Percentiles rank a stretch among this genome's conserved stretches.
These are phyloP conservation scores for Wickerhamiella spandovensis DNA, from an alignment of 805 yeast genomes.

Conservation along the genomic window DNA sequence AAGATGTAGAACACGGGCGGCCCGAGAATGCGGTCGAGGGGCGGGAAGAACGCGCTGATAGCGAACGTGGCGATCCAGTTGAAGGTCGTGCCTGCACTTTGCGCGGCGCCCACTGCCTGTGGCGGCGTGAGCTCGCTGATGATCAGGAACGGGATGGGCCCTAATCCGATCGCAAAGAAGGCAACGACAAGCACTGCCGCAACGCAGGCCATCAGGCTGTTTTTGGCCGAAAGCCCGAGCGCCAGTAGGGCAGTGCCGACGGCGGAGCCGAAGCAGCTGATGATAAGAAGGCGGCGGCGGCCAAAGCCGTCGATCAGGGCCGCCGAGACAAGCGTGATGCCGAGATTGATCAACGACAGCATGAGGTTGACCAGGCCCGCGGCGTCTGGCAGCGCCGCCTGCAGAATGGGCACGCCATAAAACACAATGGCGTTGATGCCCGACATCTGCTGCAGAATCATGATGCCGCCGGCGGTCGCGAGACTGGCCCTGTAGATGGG, in stretches of 20 bases:
- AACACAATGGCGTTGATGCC: slow-evolving; percentile 89
- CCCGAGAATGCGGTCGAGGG: slow-evolving; percentile 49
- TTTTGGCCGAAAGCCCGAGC: slow-evolving; percentile 41
- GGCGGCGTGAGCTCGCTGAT: slow-evolving; percentile 80
- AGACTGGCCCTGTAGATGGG: slow-evolving; percentile 44
- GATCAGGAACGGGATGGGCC: slow-evolving; percentile 87
- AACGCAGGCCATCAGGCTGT: slow-evolving; percentile 38
- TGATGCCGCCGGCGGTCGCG: slow-evolving; percentile 52
- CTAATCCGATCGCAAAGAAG: slow-evolving; percentile 81
- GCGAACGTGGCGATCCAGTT: slow-evolving; percentile 86
- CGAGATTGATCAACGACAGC: slow-evolving; percentile 61
- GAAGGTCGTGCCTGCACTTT: slow-evolving; percentile 80
- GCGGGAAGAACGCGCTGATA: slow-evolving; percentile 65
- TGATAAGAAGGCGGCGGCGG: slow-evolving; percentile 54
- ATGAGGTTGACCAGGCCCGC: slow-evolving; percentile 63
- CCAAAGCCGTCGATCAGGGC: slow-evolving; percentile 64
- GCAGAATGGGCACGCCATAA: slow-evolving; percentile 78
- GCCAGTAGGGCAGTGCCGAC: slow-evolving; percentile 50
- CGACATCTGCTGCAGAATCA: slow-evolving; percentile 78
- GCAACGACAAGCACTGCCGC: slow-evolving; percentile 66
- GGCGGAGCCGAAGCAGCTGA: slow-evolving; percentile 59
- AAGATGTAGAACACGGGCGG: slow-evolving; percentile 69
- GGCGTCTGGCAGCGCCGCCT: slow-evolving; percentile 54
- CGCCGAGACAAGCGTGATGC: slow-evolving; percentile 64
- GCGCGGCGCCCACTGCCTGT: slow-evolving; percentile 73